Evolutionary conservation across 2,329 filamentous ascomycete species (phyloP).

Genomic region (Ophiostoma pallidulum): DNA sequence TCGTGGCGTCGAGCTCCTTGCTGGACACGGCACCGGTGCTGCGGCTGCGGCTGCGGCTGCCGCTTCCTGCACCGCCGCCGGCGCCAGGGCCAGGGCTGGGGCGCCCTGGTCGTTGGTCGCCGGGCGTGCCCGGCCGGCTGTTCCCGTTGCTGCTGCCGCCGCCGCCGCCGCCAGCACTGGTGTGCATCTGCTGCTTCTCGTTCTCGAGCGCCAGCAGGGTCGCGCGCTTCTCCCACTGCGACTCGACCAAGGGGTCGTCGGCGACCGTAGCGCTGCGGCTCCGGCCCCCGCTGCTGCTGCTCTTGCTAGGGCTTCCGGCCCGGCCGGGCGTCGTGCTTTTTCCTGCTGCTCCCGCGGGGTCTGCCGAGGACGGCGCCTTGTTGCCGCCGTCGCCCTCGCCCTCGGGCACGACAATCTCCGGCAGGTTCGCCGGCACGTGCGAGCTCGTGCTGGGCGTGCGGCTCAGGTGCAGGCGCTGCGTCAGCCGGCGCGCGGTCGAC

Average conservation of each 20-base stretch:
- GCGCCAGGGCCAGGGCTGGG: not conserved
- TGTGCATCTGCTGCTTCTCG: slow-evolving; percentile 36
- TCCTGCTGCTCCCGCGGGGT: slow-evolving; percentile 10
- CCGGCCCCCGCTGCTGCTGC: not conserved
- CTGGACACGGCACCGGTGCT: slow-evolving; percentile 33
- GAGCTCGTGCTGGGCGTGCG: slow-evolving; percentile 52
- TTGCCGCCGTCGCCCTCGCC: slow-evolving; percentile 26
- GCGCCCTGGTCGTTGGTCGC: no score
- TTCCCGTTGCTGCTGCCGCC: slow-evolving; percentile 22
- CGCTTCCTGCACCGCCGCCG: slow-evolving; percentile 16
- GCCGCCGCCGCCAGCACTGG: no score
- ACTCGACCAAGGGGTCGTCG: no score
- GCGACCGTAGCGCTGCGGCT: not conserved
- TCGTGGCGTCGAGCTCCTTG: slow-evolving; percentile 55
- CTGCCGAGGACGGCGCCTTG: slow-evolving; percentile 9
- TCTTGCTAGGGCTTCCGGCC: slow-evolving; percentile 17
- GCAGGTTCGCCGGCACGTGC: slow-evolving; percentile 70
- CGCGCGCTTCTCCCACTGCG: slow-evolving; percentile 85
- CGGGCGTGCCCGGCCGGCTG: slow-evolving; percentile 32
- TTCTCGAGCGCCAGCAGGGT: slow-evolving; percentile 71
- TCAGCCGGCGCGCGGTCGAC: slow-evolving; percentile 39
- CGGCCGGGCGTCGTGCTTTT: not conserved
- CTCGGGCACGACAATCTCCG: slow-evolving; percentile 52
- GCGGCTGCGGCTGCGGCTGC: slow-evolving; percentile 15
- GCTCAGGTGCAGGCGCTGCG: slow-evolving; percentile 60